phyloP scores from a whole-genome alignment of 2,329 filamentous ascomycete species.

The Sclerotinia minor region DNA sequence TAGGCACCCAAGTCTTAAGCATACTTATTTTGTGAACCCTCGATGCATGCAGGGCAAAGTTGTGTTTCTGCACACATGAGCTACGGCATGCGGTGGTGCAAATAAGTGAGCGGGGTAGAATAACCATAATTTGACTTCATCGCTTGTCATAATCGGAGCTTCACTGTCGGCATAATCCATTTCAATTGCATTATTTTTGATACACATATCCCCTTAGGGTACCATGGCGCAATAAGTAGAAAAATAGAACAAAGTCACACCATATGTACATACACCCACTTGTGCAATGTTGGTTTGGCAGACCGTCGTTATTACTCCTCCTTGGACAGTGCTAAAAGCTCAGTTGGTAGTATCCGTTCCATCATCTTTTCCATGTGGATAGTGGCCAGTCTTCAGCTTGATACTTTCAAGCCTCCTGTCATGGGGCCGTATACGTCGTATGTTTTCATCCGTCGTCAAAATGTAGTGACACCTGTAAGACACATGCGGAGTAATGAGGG shows the following conservation, averaged over 20 bases:
- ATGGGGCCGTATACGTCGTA: neutral
- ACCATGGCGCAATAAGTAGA: neutral
- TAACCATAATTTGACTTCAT: neutral
- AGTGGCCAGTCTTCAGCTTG: neutral
- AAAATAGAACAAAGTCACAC: neutral
- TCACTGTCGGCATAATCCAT: neutral
- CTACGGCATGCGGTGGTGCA: neutral
- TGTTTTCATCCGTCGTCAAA: neutral
- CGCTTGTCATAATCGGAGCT: neutral
- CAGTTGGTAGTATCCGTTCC: neutral
- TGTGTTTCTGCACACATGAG: neutral
- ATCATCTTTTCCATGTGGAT: neutral
- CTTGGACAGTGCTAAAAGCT: neutral
- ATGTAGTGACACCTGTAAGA: neutral
- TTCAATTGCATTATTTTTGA: neutral
- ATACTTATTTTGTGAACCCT: neutral
- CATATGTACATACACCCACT: neutral
- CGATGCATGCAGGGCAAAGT: neutral
- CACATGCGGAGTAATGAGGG: neutral
- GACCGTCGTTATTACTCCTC: neutral
- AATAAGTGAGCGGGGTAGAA: neutral
- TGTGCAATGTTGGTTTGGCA: neutral
- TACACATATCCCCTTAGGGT: neutral
- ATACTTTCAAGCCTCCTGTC: neutral
- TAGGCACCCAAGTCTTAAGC: neutral